Evolutionary conservation across 352 stramenopile genomes (phyloP).

Genomic region (Pythium rishiriense): DNA sequence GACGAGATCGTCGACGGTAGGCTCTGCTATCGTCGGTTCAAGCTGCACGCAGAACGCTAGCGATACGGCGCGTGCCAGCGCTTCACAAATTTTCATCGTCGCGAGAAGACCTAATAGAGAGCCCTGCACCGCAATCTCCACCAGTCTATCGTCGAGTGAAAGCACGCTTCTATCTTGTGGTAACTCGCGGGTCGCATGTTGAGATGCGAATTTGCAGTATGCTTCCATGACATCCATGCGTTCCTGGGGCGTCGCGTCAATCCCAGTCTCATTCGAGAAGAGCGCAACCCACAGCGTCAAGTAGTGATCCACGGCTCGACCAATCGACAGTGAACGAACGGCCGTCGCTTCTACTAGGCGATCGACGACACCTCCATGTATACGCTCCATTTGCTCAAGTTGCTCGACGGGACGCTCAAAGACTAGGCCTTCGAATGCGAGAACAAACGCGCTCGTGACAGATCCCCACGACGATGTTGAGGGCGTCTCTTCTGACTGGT

Average conservation of each 20-base stretch:
- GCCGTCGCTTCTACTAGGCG: neutral
- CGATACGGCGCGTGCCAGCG: slow-evolving; percentile 1
- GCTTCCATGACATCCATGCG: slow-evolving; percentile 14
- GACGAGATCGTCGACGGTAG: neutral
- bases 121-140: slow-evolving; percentile 1
- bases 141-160: neutral
- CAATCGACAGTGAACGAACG: neutral
- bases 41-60: neutral
- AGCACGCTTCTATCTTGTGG: too few relatives aligned
- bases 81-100: slow-evolving; percentile 10
- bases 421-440: slow-evolving; percentile 7
- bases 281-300: slow-evolving; percentile 15
- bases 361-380: slow-evolving; percentile 1
- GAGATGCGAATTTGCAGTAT: slow-evolving; percentile 8
- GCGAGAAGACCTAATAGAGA: slow-evolving; percentile 13
- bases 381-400: neutral
- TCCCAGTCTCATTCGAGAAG: slow-evolving; percentile 9
- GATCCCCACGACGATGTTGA: neutral
- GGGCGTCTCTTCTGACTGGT: neutral
- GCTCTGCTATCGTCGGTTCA: neutral
- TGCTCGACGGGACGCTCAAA: neutral
- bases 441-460: neutral
- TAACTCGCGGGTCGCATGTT: neutral
- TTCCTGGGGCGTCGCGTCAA: slow-evolving; percentile 8
- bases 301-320: neutral